Conservation (phyloP, 768 basidiomycete species). For the Agrocybe praecox region DNA sequence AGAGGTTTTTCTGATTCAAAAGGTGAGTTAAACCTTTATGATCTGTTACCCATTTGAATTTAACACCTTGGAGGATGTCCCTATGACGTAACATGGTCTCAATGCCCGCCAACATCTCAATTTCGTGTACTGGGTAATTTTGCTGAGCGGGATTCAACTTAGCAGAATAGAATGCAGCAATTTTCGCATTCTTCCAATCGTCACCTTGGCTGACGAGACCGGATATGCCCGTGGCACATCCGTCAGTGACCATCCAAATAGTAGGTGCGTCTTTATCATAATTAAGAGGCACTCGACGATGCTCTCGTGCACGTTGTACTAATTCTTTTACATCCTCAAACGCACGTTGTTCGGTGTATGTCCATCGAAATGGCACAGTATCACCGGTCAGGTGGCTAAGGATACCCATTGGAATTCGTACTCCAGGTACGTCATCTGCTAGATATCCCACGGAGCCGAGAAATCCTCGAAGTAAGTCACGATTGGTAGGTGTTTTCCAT, state of each 20-base stretch:
- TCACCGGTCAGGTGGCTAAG: slow-evolving; percentile 20
- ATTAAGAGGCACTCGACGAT: slow-evolving; percentile 16
- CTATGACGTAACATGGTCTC: slow-evolving; percentile 27
- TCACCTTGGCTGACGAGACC: slow-evolving; percentile 23
- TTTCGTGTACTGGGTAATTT: slow-evolving; percentile 38
- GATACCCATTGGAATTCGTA: slow-evolving; percentile 36
- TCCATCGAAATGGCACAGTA: slow-evolving; percentile 19
- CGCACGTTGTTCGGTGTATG: slow-evolving; percentile 21
- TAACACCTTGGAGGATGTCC: slow-evolving; percentile 25
- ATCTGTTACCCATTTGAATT: slow-evolving; percentile 30
- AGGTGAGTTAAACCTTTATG: slow-evolving; percentile 20
- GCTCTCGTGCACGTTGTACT: slow-evolving; percentile 13
- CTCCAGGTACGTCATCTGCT: slow-evolving; percentile 25
- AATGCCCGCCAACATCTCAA: slow-evolving; percentile 32
- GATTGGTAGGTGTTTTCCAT: slow-evolving; percentile 30
- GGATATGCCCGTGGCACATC: slow-evolving; percentile 24
- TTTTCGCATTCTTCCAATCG: slow-evolving; percentile 20
- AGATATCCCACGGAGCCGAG: slow-evolving; percentile 21
- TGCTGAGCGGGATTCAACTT: slow-evolving; percentile 33
- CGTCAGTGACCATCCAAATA: slow-evolving; percentile 30
- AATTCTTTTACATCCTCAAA: slow-evolving; percentile 32
- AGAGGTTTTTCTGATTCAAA: slow-evolving; percentile 23
- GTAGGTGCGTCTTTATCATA: slow-evolving; percentile 11
- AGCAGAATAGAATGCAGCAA: slow-evolving; percentile 32
- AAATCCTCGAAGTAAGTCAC: slow-evolving; percentile 31